phyloP scores from a whole-genome alignment of 78 protist genomes.

The Dictyostelium discoideum region DNA sequence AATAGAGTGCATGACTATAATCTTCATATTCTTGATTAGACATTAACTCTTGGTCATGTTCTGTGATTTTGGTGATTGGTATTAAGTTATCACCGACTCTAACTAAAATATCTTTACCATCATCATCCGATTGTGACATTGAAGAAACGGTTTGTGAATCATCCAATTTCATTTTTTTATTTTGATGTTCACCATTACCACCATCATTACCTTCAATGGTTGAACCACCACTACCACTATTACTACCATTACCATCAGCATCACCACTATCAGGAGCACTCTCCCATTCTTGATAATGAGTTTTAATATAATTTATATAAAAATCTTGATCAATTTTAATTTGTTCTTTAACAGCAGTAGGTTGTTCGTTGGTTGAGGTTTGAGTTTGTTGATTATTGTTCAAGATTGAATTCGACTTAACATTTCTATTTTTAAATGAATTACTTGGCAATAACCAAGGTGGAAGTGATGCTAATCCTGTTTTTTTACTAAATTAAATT shows the following conservation, averaged over 20 bases:
- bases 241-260: too few species aligned
- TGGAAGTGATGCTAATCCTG: conserved; percentile 59
- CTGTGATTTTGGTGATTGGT: conserved; percentile 42
- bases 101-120: background rate
- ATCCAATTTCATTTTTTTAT: conserved; percentile 17
- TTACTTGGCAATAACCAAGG: conserved; percentile 65
- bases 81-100: background rate
- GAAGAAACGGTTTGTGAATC: conserved; percentile 5
- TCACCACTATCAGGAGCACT: background rate
- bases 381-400: background rate
- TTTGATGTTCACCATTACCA: background rate
- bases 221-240: background rate
- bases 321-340: conserved; percentile 3
- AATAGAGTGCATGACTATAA: conserved; percentile 15
- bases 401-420: background rate
- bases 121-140: background rate
- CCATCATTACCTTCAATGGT: background rate
- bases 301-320: conserved; percentile 26
- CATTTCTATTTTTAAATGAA: conserved; percentile 3
- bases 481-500: conserved; percentile 45
- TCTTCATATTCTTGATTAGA: conserved; percentile 67
- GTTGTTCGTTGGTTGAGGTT: background rate
- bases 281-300: conserved; percentile 40
- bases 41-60: conserved; percentile 76
- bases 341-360: background rate